These are phyloP conservation scores for Malania oleifera DNA, from an alignment of 164 flowering plant species.

Conservation along the genomic window DNA sequence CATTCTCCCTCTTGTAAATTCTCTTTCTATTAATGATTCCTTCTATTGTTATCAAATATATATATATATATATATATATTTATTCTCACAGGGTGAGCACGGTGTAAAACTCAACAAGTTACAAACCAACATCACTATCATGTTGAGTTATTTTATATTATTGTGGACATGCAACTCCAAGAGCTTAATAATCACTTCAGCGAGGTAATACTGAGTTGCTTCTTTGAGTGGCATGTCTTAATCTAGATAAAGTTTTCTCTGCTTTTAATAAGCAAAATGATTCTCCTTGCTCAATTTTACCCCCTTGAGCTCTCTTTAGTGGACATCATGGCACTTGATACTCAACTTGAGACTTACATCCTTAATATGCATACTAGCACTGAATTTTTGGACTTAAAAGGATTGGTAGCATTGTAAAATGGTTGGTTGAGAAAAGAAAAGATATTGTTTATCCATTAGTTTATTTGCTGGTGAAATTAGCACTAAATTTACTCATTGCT, in stretches of 20 bases:
- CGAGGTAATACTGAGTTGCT: background rate
- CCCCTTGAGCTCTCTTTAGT: slow-evolving; percentile 2
- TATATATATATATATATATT: no score
- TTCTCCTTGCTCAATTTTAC: slow-evolving; percentile 2
- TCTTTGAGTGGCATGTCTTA: no score
- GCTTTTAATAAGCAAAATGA: slow-evolving; percentile 1
- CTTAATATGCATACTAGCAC: background rate
- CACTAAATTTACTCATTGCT: background rate
- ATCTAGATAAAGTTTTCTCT: no score
- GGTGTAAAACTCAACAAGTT: background rate
- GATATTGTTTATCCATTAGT: slow-evolving; percentile 2
- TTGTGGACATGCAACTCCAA: background rate
- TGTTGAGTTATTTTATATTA: slow-evolving; percentile 1
- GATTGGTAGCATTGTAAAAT: background rate
- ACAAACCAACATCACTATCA: slow-evolving; percentile 4
- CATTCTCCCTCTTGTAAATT: no score
- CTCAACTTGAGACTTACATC: slow-evolving; percentile 7
- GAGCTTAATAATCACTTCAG: background rate
- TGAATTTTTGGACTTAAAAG: background rate
- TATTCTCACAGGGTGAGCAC: no score
- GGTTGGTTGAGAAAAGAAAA: background rate
- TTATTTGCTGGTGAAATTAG: background rate
- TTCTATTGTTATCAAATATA: no score
- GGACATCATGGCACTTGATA: no score
- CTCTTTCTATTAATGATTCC: no score